Evolutionary conservation across 495 filamentous ascomycete species (phyloP).

Genomic region (Beverwykella pulmonaria): DNA sequence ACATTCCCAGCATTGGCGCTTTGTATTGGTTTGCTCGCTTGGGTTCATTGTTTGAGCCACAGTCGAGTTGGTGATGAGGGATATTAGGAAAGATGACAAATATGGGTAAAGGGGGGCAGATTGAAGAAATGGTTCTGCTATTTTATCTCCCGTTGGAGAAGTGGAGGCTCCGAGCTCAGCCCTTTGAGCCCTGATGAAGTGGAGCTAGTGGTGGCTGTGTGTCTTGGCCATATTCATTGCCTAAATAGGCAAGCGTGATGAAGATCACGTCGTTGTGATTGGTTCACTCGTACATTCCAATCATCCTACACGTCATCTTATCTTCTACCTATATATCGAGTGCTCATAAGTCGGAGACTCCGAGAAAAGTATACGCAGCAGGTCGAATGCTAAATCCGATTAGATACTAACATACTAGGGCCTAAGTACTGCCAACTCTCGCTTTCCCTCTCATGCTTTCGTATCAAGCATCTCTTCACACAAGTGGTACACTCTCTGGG

Average conservation of each 20-base stretch:
- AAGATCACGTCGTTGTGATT: not conserved
- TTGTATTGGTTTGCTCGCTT: not conserved
- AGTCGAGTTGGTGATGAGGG: not conserved
- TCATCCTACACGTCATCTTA: no score
- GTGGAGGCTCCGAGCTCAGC: not conserved
- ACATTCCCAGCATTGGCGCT: constrained; percentile 31
- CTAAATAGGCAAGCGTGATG: not conserved
- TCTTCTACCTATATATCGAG: no score
- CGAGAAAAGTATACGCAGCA: no score
- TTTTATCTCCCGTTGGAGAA: not conserved
- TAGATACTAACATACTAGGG: no score
- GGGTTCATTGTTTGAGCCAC: not conserved
- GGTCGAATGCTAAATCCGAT: no score
- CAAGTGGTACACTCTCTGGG: not conserved
- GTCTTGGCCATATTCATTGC: constrained; percentile 17
- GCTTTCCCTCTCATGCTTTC: no score
- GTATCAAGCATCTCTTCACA: not conserved
- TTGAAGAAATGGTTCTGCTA: not conserved
- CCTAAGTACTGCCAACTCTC: no score
- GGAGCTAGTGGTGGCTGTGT: not conserved
- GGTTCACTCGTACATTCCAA: not conserved
- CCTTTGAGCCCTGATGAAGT: not conserved
- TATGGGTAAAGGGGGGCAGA: not conserved
- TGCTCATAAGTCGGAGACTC: no score
- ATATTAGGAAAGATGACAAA: not conserved